Evolutionary conservation across 352 stramenopile species (phyloP), one percentile per base, ranked within the genome.

Genomic region (Pythium plurisporium): DNA sequence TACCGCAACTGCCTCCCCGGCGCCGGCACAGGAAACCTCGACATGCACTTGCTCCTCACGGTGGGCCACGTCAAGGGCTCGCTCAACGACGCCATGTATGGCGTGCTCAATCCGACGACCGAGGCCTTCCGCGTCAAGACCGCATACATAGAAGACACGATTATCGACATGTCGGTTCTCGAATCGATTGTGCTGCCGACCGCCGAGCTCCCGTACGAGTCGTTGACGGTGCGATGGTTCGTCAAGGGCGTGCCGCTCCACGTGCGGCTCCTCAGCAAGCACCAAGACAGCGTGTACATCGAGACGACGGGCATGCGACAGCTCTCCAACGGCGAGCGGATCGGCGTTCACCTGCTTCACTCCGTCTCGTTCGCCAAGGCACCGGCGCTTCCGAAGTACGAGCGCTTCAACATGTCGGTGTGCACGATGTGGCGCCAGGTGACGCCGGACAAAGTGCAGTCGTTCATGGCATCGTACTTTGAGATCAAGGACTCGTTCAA

Each of bases 61-160:
- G 25, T 57, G 5, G 79, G 79, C 12, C 76, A 65, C 2, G 57
- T 89, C 1, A 48, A 59, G 8, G 76, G 74, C 12, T 69, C 65
- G 11, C 37, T 89, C 0, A 58, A 87, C 22, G 79, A 89, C 33
- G 72, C 68, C 15, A 78, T 89, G 70, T 86, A 78, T 53, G 79
- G 79, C 17, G 57, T 65, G 17, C 38, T 85, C 20, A 65, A 57
- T 11, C 52, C 67, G 3, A 73, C 72, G 11, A 49, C 67, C 10
- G 70, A 82, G 5, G 52, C 41, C 5, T 84, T 86, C 72, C 73
- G 74, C 5, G 26, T 86, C 19, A 81, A 81, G 31, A 77, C 68
- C 15, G 62, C 69, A 5, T 86, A 86, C 45, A 61, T 74, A 12
- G 40, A 67, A 20, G 70, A 84, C 44, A 65, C 78, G 54, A 37